Evolutionary conservation across 2,329 filamentous ascomycete species (phyloP), one percentile per base, ranked within the genome.

Genomic region (Cryoendolithus antarcticus): DNA sequence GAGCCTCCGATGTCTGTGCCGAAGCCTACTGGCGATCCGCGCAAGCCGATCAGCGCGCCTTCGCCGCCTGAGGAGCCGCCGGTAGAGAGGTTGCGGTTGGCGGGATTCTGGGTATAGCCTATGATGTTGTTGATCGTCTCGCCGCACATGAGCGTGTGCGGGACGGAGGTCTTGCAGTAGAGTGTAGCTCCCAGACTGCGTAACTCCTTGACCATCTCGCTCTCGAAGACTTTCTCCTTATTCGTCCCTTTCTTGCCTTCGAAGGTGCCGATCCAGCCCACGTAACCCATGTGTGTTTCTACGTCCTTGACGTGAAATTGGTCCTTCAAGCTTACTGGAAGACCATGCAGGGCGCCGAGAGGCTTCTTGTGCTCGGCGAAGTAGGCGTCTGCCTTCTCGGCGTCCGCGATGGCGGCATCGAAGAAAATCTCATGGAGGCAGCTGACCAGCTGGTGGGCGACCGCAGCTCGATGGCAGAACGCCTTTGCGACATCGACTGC

Each of bases 261-360:
- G 46, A 77, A 72, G 0, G 71, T 72, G 5, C 69, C 71, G n/a
- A 80, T 71, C 68, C 75, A 77, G n/a, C 75, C 74, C 15, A 79
- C 64, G 49, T 79, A 80, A 9, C 75, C 76, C 63, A 78, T 58
- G 1, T 59, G 59, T 29, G 62, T 66, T 38, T 66, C 63, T 35
- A 62, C 60, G 8, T 60, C 64, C 38, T 60, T 53, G 42, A 69
- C 60, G 39, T 69, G 64, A 48, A 69, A 69, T 39, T 69, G 66
- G 43, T 70, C 67, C 42, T 69, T 70, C 21, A 69, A 45, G 15
- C 61, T 65, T 46, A 70, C 61, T 30, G 65, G 66, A 4, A 70
- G 51, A 5, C 66, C 67, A 46, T 70, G 66, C 7, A 70, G 52
- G 13, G 63, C 61, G n/a, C 66, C 66, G 19, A 66, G 51, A 11